Percentiles rank a stretch among this genome's conserved stretches.
Conservation (phyloP, 805 yeast genomes). For the Starmera quercuum region DNA sequence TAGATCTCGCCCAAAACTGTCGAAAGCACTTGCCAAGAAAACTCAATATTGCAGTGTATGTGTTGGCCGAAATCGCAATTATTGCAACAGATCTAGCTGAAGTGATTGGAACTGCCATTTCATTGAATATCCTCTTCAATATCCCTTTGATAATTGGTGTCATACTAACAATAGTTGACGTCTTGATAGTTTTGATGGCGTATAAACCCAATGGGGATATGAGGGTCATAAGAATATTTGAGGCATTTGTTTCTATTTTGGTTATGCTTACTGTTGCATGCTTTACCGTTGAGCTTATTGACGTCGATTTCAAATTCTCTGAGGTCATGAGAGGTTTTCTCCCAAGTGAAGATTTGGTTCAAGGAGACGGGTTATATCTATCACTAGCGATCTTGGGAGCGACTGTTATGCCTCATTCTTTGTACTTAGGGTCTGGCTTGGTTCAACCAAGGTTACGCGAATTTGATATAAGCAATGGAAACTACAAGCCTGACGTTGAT, state of each 20-base stretch:
- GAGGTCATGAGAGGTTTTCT: constrained; percentile 66
- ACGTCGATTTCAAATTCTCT: constrained; percentile 49
- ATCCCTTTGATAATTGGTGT: constrained; percentile 84
- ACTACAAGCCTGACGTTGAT: constrained; percentile 33
- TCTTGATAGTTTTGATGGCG: constrained; percentile 76
- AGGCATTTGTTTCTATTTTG: constrained; percentile 67
- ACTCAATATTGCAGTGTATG: constrained; percentile 55
- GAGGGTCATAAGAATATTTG: constrained; percentile 70
- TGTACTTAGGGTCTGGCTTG: constrained; percentile 81
- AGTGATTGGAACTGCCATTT: constrained; percentile 95
- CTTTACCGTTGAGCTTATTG: constrained; percentile 69
- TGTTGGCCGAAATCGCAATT: constrained; percentile 83
- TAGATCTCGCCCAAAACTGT: constrained; percentile 85
- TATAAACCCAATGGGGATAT: constrained; percentile 82
- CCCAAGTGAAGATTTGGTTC: constrained; percentile 42
- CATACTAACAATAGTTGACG: constrained; percentile 77
- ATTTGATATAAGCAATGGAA: constrained; percentile 63
- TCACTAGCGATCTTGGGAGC: constrained; percentile 88
- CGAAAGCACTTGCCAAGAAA: constrained; percentile 60
- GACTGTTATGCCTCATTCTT: constrained; percentile 91
- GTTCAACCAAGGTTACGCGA: constrained; percentile 82
- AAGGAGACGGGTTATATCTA: constrained; percentile 64
- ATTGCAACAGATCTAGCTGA: constrained; percentile 96
- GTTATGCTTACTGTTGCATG: constrained; percentile 82
- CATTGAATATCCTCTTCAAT: constrained; percentile 73